Evolutionary conservation across 768 basidiomycete species (phyloP).

Genomic region (Solioccasus polychromus): DNA sequence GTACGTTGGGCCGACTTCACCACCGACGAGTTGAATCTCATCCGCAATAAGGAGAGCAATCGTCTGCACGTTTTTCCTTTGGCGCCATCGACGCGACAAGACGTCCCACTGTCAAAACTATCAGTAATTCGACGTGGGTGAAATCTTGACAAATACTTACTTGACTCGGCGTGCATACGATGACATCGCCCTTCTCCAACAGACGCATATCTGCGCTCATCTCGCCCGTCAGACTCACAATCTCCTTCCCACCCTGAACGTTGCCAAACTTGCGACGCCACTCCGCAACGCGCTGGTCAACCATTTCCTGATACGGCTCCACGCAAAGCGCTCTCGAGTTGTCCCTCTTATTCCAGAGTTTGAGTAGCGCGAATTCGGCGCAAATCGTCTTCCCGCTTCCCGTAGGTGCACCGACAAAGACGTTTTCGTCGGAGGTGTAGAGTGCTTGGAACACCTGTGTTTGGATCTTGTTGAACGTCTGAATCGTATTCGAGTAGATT

Average conservation of each 20-base stretch:
- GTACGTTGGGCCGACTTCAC: constrained; percentile 93
- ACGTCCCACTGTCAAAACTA: constrained; percentile 77
- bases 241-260: constrained; percentile 90
- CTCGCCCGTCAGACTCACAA: constrained; percentile 92
- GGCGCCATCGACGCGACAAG: constrained; percentile 91
- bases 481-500: constrained; percentile 77
- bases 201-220: constrained; percentile 87
- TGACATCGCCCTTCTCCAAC: constrained; percentile 87
- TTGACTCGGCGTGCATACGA: constrained; percentile 91
- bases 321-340: constrained; percentile 87
- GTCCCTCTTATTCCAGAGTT: constrained; percentile 90
- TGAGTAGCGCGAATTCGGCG: constrained; percentile 91
- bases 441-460: constrained; percentile 98
- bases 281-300: constrained; percentile 83
- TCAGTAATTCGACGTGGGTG: neutral
- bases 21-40: constrained; percentile 92
- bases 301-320: constrained; percentile 97
- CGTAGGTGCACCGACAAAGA: constrained; percentile 95
- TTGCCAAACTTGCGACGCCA: constrained; percentile 83
- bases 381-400: constrained; percentile 98
- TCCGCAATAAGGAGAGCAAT: constrained; percentile 93
- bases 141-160: constrained; percentile 37
- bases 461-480: constrained; percentile 97
- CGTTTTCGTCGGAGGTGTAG: constrained; percentile 94
- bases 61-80: constrained; percentile 93